These are phyloP conservation scores for Fagopyrum tataricum DNA, from an alignment of 148 eudicot species.

Conservation along the genomic window DNA sequence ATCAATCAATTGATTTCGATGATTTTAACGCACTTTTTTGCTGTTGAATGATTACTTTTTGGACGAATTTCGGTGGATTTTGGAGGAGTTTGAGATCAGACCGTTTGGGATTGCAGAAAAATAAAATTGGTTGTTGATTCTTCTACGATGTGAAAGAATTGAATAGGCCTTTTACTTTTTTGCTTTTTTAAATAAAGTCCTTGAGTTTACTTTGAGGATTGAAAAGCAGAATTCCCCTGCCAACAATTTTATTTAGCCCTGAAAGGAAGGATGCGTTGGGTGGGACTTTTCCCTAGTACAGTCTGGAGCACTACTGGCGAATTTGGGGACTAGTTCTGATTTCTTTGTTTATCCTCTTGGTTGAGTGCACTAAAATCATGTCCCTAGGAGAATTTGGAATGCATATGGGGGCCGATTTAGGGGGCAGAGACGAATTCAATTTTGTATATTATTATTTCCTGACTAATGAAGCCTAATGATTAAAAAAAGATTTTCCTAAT, in stretches of 20 bases:
- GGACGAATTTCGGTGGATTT: not conserved
- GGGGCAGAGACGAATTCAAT: not conserved
- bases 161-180: not conserved
- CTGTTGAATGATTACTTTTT: not conserved
- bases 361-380: not conserved
- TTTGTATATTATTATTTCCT: not conserved
- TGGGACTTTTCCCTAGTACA: slow-evolving; percentile 7
- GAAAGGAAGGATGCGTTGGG: slow-evolving; percentile 3
- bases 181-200: not conserved
- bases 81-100: not conserved
- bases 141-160: not conserved
- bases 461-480: not conserved
- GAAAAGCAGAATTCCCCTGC: slow-evolving; percentile 6
- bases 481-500: not conserved
- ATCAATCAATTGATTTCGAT: slow-evolving; percentile 5
- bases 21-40: not conserved
- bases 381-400: not conserved
- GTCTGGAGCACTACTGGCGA: slow-evolving; percentile 1
- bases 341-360: slow-evolving; percentile 6
- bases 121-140: not conserved
- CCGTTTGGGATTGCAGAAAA: not conserved
- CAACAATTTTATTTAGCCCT: not conserved
- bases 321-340: slow-evolving; percentile 5
- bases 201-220: slow-evolving; percentile 4
- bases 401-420: not conserved